Evolutionary conservation across 1,139 yeast genomes (phyloP), one percentile per base, ranked within the genome.

Genomic region (Pichia sp.): DNA sequence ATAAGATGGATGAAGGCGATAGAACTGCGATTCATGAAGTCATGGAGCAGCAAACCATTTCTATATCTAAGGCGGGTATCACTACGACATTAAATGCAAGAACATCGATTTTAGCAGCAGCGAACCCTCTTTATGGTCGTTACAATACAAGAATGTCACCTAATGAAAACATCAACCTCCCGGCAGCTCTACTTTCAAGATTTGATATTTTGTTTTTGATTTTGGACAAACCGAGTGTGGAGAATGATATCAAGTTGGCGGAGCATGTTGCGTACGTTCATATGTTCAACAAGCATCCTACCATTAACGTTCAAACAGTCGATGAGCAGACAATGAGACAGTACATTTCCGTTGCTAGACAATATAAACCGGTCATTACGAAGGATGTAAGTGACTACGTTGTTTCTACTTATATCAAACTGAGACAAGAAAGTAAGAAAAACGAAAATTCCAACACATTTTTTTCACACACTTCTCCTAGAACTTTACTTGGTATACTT

Each of bases 21-120:
- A 80, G 99, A 69, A 93, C 99, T 0, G 98, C 99, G 5, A 95
- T 95, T 67, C 99, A 95, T 72, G 99, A 93, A 76, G 99, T 95
- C 47, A 95, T 95, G 99, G 99, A 95, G 75, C 99, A 95, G 71
- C 99, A 95, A 72, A 95, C 99, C 2, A 93, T 95, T 60, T 89
- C 97, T 32, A 95, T 95, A 58, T 88, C 98, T 49, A 95, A 95
- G 72, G 99, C 99, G 2, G 99, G 99, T 62, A 93, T 95, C 63
- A 89, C 95, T 61, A 95, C 99, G 7, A 90, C 98, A 0, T 77
- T 95, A 62, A 95, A 95, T 70, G 99, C 99, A 13, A 81, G 99
- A 70, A 83, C 99, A 0, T 90, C 98, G 1, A 89, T 95, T 58
- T 73, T 95, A 60, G 99, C 99, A 0, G 99, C 99, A 40, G 99